Conservation (phyloP, 768 basidiomycete species). For the Trametes cinnabarina region DNA sequence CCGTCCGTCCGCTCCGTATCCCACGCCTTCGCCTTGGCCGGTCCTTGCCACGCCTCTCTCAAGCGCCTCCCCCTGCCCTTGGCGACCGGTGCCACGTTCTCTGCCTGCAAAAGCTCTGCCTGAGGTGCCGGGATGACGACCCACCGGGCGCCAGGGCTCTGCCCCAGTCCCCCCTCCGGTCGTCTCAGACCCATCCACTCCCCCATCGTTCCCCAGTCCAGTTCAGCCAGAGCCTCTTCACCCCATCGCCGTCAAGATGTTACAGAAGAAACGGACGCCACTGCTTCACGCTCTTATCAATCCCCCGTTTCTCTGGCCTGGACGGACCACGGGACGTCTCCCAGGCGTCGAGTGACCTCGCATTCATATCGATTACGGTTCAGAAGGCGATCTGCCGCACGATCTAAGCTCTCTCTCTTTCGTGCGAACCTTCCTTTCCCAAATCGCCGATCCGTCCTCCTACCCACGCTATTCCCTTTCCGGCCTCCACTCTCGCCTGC, state of each 20-base stretch:
- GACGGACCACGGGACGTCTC: background rate
- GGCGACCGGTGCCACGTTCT: background rate
- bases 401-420: conserved; percentile 15
- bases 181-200: background rate
- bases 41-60: conserved; percentile 8
- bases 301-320: background rate
- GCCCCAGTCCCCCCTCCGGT: background rate
- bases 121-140: no score
- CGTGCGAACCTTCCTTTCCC: background rate
- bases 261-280: background rate
- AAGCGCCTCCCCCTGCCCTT: background rate
- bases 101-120: no score
- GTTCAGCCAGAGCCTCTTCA: background rate
- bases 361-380: background rate
- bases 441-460: conserved; percentile 18
- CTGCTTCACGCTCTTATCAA: background rate
- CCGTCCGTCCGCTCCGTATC: background rate
- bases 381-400: conserved; percentile 8
- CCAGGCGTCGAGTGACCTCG: background rate
- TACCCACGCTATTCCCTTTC: conserved; percentile 12
- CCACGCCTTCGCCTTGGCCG: background rate
- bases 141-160: background rate
- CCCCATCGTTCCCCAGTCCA: background rate
- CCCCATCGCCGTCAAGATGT: background rate
- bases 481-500: background rate